Evolutionary conservation across 805 yeast genomes (phyloP).

Genomic region (Spathaspora girioi): DNA sequence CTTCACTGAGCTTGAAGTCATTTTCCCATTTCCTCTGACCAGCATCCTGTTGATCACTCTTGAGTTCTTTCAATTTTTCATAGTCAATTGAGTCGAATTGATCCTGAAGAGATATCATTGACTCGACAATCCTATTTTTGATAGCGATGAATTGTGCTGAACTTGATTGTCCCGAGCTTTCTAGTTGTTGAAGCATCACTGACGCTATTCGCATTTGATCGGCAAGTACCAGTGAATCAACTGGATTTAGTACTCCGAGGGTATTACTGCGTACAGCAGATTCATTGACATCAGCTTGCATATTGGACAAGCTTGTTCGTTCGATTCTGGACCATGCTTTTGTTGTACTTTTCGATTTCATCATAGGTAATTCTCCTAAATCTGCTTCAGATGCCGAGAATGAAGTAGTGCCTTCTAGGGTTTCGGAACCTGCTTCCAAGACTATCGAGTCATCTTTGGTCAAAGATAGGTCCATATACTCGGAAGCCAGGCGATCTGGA

Average conservation of each 20-base stretch:
- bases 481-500: too few relatives aligned
- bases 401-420: too few relatives aligned
- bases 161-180: slow-evolving; percentile 61
- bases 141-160: slow-evolving; percentile 32
- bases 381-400: slow-evolving; percentile 5
- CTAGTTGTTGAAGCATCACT: slow-evolving; percentile 88
- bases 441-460: too few relatives aligned
- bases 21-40: slow-evolving; percentile 92
- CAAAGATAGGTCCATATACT: too few relatives aligned
- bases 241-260: too few relatives aligned
- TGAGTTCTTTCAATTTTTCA: slow-evolving; percentile 45
- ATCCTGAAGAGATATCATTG: slow-evolving; percentile 25
- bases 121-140: slow-evolving; percentile 17
- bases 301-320: background rate
- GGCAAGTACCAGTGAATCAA: slow-evolving; percentile 59
- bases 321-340: background rate
- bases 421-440: too few relatives aligned
- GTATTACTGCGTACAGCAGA: too few relatives aligned
- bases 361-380: slow-evolving; percentile 7
- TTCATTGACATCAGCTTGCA: too few relatives aligned
- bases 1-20: slow-evolving; percentile 91
- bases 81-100: slow-evolving; percentile 37
- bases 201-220: slow-evolving; percentile 96
- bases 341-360: background rate
- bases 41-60: slow-evolving; percentile 50